These are phyloP conservation scores for Hymenoscyphus linearis DNA, from an alignment of 2,329 filamentous ascomycete genomes.

Conservation along the genomic window DNA sequence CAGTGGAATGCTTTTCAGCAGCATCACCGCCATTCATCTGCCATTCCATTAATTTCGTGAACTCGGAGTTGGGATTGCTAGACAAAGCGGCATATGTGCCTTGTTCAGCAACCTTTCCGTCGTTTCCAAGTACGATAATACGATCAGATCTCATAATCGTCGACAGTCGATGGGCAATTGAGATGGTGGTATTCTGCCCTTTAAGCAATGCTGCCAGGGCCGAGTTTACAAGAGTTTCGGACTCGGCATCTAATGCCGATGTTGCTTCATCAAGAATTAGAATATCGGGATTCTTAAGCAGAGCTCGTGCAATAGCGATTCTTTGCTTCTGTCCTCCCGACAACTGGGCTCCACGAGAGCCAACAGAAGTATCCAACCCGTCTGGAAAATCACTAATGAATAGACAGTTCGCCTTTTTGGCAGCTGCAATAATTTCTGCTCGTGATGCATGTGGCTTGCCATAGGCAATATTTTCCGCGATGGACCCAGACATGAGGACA, in stretches of 20 bases:
- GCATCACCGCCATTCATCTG: conserved; percentile 84
- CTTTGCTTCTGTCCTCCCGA: conserved; percentile 97
- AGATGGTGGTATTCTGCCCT: conserved; percentile 92
- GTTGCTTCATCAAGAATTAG: conserved; percentile 95
- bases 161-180: conserved; percentile 89
- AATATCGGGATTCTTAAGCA: conserved; percentile 95
- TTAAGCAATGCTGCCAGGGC: conserved; percentile 75
- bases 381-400: conserved; percentile 97
- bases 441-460: conserved; percentile 74
- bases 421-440: conserved; percentile 78
- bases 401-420: conserved; percentile 87
- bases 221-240: conserved; percentile 91
- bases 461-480: conserved; percentile 88
- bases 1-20: conserved; percentile 34
- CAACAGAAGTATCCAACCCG: conserved; percentile 89
- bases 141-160: conserved; percentile 95
- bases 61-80: conserved; percentile 70
- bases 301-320: conserved; percentile 90
- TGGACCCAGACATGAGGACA: conserved; percentile 80
- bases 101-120: conserved; percentile 86
- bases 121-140: conserved; percentile 83
- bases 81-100: conserved; percentile 78
- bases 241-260: conserved; percentile 91
- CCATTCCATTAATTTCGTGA: conserved; percentile 97
- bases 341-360: conserved; percentile 85